These are phyloP conservation scores for Lablab purpureus DNA, from an alignment of 306 rosid species.

Conservation along the genomic window DNA sequence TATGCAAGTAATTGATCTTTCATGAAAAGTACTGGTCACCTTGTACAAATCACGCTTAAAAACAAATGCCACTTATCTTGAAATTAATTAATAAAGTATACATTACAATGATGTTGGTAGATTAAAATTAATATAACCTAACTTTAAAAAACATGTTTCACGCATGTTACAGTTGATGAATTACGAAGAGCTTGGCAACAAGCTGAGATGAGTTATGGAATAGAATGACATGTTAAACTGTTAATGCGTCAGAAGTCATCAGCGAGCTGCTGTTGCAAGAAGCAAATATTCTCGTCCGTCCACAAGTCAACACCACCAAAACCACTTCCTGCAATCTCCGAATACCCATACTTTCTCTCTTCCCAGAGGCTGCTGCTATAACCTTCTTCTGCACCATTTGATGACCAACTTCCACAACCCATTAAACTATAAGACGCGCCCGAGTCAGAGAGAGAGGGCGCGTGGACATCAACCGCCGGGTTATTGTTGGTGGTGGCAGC, in stretches of 20 bases:
- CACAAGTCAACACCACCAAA: slow-evolving; percentile 61
- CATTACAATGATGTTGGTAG: not conserved
- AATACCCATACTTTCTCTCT: not conserved
- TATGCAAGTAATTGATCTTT: too few species aligned
- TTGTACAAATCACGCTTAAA: not conserved
- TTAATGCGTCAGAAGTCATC: slow-evolving; percentile 2
- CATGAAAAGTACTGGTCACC: too few species aligned
- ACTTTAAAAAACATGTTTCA: not conserved
- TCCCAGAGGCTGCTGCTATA: not conserved
- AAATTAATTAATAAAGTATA: too few species aligned
- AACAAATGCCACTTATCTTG: not conserved
- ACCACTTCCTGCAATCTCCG: slow-evolving; percentile 25
- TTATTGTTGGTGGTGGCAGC: not conserved
- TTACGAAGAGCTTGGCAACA: not conserved
- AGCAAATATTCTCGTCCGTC: slow-evolving; percentile 70
- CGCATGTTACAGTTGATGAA: not conserved
- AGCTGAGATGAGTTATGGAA: too few species aligned
- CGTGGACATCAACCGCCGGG: slow-evolving; percentile 15
- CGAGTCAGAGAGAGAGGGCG: slow-evolving; percentile 45
- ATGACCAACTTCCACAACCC: not conserved
- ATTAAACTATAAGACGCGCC: not conserved
- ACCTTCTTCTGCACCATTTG: slow-evolving; percentile 17
- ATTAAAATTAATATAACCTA: not conserved
- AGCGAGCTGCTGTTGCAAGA: slow-evolving; percentile 57
- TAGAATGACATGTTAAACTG: not conserved